phyloP scores from a whole-genome alignment of 305 asterid genomes.

The Lippia alba region DNA sequence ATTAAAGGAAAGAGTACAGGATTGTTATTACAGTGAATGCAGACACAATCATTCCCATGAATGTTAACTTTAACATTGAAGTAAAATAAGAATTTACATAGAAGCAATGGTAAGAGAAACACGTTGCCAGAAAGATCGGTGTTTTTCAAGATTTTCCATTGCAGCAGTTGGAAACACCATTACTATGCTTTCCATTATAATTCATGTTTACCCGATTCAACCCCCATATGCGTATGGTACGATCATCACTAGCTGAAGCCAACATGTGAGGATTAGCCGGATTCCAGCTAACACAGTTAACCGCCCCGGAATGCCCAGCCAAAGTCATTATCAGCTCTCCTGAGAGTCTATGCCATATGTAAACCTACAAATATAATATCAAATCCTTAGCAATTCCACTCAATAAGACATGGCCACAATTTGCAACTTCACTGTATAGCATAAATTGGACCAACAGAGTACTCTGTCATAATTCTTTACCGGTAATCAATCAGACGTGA shows the following conservation, averaged over 20 bases:
- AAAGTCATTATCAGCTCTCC: slow-evolving; percentile 54
- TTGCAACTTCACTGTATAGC: not conserved
- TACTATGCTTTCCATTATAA: slow-evolving; percentile 45
- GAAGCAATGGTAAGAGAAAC: slow-evolving; percentile 39
- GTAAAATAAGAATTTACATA: slow-evolving; percentile 50
- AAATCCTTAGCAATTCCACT: not conserved
- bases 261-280: slow-evolving; percentile 84
- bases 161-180: slow-evolving; percentile 59
- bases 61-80: slow-evolving; percentile 47
- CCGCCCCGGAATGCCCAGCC: slow-evolving; percentile 73
- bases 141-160: slow-evolving; percentile 61
- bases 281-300: slow-evolving; percentile 89
- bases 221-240: slow-evolving; percentile 84
- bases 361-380: slow-evolving; percentile 49
- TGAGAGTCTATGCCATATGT: slow-evolving; percentile 68
- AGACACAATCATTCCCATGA: slow-evolving; percentile 43
- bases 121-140: slow-evolving; percentile 20
- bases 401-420: not conserved
- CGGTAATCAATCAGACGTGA: not conserved
- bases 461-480: not conserved
- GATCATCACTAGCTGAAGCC: slow-evolving; percentile 87
- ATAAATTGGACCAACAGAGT: not conserved
- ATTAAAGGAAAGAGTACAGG: not conserved
- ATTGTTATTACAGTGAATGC: slow-evolving; percentile 42
- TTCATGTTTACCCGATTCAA: slow-evolving; percentile 53